Evolutionary conservation across 2,329 filamentous ascomycete species (phyloP).

Genomic region (Sphaerulina vaccinii): DNA sequence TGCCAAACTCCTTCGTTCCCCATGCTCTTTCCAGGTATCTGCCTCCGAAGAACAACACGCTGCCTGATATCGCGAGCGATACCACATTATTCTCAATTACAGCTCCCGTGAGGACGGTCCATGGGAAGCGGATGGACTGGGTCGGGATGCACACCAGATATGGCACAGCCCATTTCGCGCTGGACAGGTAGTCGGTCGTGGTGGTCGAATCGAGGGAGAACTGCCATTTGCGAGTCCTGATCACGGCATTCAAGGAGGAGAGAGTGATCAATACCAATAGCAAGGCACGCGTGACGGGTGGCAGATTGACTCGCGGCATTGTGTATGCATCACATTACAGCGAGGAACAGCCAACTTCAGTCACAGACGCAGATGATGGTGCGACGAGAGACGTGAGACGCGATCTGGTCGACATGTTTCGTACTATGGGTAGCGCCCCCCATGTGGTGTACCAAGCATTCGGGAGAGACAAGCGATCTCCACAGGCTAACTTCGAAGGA

Average conservation of each 20-base stretch:
- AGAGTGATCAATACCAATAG: conserved; percentile 73
- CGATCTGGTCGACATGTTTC: too few relatives aligned
- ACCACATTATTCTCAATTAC: conserved; percentile 93
- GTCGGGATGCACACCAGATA: conserved; percentile 87
- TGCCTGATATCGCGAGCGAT: conserved; percentile 72
- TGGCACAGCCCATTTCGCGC: conserved; percentile 52
- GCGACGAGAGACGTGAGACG: too few relatives aligned
- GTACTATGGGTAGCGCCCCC: too few relatives aligned
- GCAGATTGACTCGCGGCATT: conserved; percentile 73
- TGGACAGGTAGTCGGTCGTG: conserved; percentile 37
- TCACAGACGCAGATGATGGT: too few relatives aligned
- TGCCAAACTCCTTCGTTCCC: conserved; percentile 87
- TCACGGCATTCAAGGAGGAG: conserved; percentile 76
- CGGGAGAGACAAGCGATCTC: too few relatives aligned
- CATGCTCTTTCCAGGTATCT: conserved; percentile 94
- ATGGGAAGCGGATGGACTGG: conserved; percentile 81
- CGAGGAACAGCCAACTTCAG: not conserved
- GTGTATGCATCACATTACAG: not conserved
- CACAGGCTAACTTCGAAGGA: too few relatives aligned
- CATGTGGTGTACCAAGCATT: too few relatives aligned
- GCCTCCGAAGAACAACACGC: conserved; percentile 86
- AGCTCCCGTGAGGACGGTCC: conserved; percentile 83
- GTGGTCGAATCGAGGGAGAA: conserved; percentile 32
- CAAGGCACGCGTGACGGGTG: conserved; percentile 81
- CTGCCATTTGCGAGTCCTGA: conserved; percentile 70